These are phyloP conservation scores for Mentha longifolia DNA, from an alignment of 257 asterid species.

Conservation along the genomic window DNA sequence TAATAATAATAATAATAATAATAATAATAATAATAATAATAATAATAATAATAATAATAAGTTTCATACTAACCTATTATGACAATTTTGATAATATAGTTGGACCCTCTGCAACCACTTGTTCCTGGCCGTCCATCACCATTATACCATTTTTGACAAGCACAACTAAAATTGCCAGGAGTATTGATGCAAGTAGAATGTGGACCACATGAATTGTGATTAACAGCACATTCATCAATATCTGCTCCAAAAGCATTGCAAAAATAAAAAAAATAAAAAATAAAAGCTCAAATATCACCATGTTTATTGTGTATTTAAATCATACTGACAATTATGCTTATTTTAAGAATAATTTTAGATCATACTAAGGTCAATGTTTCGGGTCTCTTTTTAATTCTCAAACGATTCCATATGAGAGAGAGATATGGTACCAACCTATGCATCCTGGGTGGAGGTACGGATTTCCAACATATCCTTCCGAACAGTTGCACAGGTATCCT, in stretches of 20 bases:
- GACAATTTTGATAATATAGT: background rate
- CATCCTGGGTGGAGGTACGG: constrained; percentile 37
- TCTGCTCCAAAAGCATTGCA: background rate
- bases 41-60: too few species aligned
- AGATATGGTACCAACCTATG: too few species aligned
- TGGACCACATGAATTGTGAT: background rate
- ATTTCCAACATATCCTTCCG: too few species aligned
- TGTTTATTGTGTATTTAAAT: too few species aligned
- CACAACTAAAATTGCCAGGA: background rate
- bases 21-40: too few species aligned
- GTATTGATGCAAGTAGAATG: background rate
- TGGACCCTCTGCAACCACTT: background rate
- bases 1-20: too few species aligned
- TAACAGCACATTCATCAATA: background rate
- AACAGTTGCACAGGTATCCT: constrained; percentile 34
- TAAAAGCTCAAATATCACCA: too few species aligned
- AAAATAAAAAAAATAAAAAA: too few species aligned
- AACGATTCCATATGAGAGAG: too few species aligned
- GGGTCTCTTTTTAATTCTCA: too few species aligned
- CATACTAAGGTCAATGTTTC: background rate
- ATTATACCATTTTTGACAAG: background rate
- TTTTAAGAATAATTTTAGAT: background rate
- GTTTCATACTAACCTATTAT: too few species aligned
- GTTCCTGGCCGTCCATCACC: background rate
- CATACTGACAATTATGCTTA: too few species aligned